A percentile compares a stretch with the other conserved stretches of the same genome.
phyloP scores from a whole-genome alignment of 2,329 filamentous ascomycete species.

The Xylaria sp. region DNA sequence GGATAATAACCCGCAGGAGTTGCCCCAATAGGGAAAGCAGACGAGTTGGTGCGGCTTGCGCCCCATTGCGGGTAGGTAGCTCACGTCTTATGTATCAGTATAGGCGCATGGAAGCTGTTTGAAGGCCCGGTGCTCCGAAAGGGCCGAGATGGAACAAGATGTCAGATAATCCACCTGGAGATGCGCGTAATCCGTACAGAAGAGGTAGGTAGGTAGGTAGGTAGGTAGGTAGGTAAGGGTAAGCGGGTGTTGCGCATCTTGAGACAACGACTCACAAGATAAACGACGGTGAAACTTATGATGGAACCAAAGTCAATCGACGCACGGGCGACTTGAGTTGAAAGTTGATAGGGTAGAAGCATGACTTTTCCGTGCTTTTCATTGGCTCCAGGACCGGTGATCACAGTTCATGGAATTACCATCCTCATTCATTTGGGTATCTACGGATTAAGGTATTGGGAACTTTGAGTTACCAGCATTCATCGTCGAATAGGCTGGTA shows the following conservation, averaged over 20 bases:
- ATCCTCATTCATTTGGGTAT: too few relatives aligned
- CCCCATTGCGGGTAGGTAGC: not conserved
- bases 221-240: not conserved
- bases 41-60: not conserved
- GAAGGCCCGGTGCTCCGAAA: conserved; percentile 17
- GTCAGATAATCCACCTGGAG: not conserved
- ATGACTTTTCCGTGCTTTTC: too few relatives aligned
- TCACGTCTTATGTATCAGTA: not conserved
- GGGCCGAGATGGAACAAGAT: conserved; percentile 12
- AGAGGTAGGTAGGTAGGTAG: not conserved
- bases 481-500: too few relatives aligned
- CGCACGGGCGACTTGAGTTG: too few relatives aligned
- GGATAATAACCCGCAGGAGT: conserved; percentile 4
- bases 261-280: not conserved
- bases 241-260: not conserved
- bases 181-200: too few relatives aligned
- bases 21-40: conserved; percentile 10
- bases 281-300: not conserved
- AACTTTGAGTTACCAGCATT: too few relatives aligned
- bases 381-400: too few relatives aligned
- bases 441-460: too few relatives aligned
- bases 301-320: too few relatives aligned
- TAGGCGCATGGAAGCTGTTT: conserved; percentile 7
- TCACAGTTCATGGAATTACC: too few relatives aligned
- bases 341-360: too few relatives aligned